Percentiles rank a stretch among this genome's conserved stretches.
phyloP scores from a whole-genome alignment of 805 yeast species.

The Torulaspora delbrueckii region DNA sequence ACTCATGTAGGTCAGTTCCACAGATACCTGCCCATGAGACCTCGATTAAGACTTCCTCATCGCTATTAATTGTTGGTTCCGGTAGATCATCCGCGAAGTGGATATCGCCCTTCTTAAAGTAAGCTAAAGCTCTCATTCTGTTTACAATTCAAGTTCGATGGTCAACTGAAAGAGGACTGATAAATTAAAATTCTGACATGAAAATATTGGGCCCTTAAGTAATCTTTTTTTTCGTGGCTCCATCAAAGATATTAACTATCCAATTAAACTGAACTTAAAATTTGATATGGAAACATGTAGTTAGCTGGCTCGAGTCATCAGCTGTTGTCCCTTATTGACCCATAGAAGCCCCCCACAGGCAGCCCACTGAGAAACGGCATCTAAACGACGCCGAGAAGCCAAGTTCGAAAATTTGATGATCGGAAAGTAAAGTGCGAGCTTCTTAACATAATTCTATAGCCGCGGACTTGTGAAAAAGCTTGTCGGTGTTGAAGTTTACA shows the following conservation, averaged over 20 bases:
- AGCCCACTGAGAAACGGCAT: neutral
- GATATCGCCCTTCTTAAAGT: constrained; percentile 42
- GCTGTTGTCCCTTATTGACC: neutral
- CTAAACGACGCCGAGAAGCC: neutral
- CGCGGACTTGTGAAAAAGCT: neutral
- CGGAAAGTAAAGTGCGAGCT: neutral
- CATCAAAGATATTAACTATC: constrained; percentile 42
- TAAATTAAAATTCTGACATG: too few species aligned
- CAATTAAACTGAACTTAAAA: neutral
- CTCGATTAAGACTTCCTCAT: constrained; percentile 40
- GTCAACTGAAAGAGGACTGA: neutral
- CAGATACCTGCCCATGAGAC: constrained; percentile 55
- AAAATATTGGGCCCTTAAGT: constrained; percentile 44
- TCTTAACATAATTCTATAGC: neutral
- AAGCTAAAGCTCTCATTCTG: constrained; percentile 44
- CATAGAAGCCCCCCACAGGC: neutral
- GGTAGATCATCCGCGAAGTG: constrained; percentile 37
- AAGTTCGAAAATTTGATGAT: neutral
- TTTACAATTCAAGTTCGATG: neutral
- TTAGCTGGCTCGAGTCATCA: neutral
- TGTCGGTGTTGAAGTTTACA: neutral
- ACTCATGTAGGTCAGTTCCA: constrained; percentile 58
- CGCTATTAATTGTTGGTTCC: constrained; percentile 35
- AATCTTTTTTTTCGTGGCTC: constrained; percentile 50
- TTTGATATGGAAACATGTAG: neutral